phyloP scores from a whole-genome alignment of 257 asterid species.

The Gardenia jasminoides region DNA sequence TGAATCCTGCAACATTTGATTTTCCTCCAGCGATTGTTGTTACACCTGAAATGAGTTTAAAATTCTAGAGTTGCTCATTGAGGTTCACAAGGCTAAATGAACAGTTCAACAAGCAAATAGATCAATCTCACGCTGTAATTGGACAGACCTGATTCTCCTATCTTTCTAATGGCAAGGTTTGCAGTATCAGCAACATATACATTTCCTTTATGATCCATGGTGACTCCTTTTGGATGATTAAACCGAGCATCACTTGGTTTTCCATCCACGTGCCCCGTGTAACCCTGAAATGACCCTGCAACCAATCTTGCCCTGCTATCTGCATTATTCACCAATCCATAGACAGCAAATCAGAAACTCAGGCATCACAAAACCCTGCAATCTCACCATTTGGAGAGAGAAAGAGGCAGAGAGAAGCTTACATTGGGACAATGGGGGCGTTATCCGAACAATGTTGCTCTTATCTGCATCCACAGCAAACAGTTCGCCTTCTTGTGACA shows the following conservation, averaged over 20 bases:
- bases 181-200: conserved; percentile 89
- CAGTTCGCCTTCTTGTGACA: conserved; percentile 90
- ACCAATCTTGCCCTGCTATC: conserved; percentile 94
- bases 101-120: background rate
- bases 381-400: background rate
- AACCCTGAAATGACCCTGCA: conserved; percentile 98
- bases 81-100: background rate
- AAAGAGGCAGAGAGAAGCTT: conserved; percentile 25
- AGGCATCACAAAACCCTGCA: background rate
- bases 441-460: conserved; percentile 80
- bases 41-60: conserved; percentile 57
- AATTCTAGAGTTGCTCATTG: conserved; percentile 16
- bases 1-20: conserved; percentile 84
- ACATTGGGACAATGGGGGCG: conserved; percentile 94
- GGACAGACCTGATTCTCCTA: conserved; percentile 79
- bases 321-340: conserved; percentile 32
- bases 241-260: conserved; percentile 96
- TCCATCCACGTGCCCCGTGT: conserved; percentile 93
- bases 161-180: conserved; percentile 94
- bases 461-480: conserved; percentile 89
- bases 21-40: conserved; percentile 99
- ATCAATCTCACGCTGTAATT: conserved; percentile 3
- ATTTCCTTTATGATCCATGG: conserved; percentile 95
- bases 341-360: conserved; percentile 6
- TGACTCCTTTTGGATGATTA: conserved; percentile 79